Percentiles rank a stretch among this genome's conserved stretches.
phyloP scores from a whole-genome alignment of 2,329 filamentous ascomycete genomes.

The Shiraia bambusicola region DNA sequence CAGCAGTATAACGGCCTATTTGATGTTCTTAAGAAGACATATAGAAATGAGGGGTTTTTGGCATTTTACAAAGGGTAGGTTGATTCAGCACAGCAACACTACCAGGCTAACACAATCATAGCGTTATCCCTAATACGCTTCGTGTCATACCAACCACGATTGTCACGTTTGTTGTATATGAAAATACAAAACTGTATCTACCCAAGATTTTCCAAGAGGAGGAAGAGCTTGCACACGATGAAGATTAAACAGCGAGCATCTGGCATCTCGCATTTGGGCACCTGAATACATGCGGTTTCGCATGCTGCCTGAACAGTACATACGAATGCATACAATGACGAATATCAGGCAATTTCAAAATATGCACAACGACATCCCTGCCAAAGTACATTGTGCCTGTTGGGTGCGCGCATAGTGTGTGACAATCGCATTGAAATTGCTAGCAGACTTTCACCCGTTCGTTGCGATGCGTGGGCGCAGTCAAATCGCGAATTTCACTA shows the following conservation, averaged over 20 bases:
- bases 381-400: too few species aligned
- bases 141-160: conserved; percentile 92
- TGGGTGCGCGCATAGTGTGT: too few species aligned
- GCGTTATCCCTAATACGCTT: conserved; percentile 79
- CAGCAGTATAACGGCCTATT: conserved; percentile 69
- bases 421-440: too few species aligned
- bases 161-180: conserved; percentile 95
- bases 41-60: conserved; percentile 72
- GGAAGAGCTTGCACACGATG: conserved; percentile 36
- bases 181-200: conserved; percentile 81
- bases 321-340: too few species aligned
- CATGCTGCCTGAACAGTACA: background rate
- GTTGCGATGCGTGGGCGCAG: too few species aligned
- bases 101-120: conserved; percentile 17
- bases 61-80: conserved; percentile 84
- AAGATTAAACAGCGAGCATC: conserved; percentile 24
- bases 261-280: too few species aligned
- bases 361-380: too few species aligned
- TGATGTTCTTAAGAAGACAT: conserved; percentile 74
- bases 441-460: too few species aligned
- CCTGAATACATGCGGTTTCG: too few species aligned
- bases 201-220: conserved; percentile 45
- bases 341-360: too few species aligned
- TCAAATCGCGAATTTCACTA: too few species aligned
- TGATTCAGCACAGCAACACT: background rate